These are phyloP conservation scores for Vigna hirtella DNA, from an alignment of 306 rosid genomes.

Conservation along the genomic window DNA sequence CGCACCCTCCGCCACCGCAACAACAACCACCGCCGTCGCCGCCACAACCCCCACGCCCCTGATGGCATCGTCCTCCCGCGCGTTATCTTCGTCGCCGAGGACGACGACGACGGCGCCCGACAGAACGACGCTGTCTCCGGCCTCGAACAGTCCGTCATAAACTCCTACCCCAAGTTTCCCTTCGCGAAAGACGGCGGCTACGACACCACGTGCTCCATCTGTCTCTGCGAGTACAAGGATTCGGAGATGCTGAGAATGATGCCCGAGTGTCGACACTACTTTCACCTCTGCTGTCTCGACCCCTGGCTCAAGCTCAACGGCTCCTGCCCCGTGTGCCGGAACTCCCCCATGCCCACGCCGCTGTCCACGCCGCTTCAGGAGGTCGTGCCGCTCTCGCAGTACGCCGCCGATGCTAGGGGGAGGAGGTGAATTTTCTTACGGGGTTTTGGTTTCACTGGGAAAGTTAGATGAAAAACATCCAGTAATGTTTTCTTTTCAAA, in stretches of 20 bases:
- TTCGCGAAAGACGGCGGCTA: conserved; percentile 45
- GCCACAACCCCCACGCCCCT: not conserved
- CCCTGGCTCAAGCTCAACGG: conserved; percentile 94
- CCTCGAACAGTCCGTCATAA: conserved; percentile 67
- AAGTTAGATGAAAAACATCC: not conserved
- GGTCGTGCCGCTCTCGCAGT: conserved; percentile 83
- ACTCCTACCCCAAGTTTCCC: conserved; percentile 79
- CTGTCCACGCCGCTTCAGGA: conserved; percentile 86
- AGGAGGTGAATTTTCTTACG: conserved; percentile 50
- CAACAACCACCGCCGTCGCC: too few relatives aligned
- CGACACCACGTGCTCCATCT: conserved; percentile 71
- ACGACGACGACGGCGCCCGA: conserved; percentile 38
- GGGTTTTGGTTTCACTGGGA: not conserved
- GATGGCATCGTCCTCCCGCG: conserved; percentile 77
- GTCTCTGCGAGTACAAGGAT: conserved; percentile 82
- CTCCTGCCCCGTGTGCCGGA: conserved; percentile 94
- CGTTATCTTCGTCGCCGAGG: conserved; percentile 82
- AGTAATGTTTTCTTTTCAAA: not conserved
- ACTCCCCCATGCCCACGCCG: conserved; percentile 93
- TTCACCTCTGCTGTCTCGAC: conserved; percentile 83
- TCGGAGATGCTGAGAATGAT: conserved; percentile 94
- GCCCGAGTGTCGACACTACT: conserved; percentile 91
- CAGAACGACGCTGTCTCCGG: conserved; percentile 52
- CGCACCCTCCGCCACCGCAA: conserved; percentile 56
- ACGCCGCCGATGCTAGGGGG: conserved; percentile 72